Conservation (phyloP, 2,329 filamentous ascomycete genomes). For the Keithomyces neogunnii region DNA sequence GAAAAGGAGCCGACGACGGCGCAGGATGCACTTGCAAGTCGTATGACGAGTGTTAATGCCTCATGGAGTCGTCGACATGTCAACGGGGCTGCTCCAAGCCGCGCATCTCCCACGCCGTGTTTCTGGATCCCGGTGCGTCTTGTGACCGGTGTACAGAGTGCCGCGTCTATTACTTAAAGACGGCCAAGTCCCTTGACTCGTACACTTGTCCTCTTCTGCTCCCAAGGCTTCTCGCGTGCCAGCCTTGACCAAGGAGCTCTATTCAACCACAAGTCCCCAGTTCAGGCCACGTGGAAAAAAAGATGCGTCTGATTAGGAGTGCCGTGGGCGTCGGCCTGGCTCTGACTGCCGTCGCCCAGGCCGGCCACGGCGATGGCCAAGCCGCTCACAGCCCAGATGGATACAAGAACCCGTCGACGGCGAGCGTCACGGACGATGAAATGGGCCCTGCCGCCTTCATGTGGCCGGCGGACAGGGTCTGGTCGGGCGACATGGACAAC, state of each 20-base stretch:
- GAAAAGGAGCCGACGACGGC: too few relatives aligned
- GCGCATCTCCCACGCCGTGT: too few relatives aligned
- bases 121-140: too few relatives aligned
- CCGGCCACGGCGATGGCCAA: too few relatives aligned
- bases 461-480: constrained; percentile 45
- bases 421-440: constrained; percentile 1
- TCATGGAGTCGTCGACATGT: too few relatives aligned
- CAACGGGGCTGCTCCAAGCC: too few relatives aligned
- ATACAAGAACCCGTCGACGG: constrained; percentile 2
- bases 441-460: constrained; percentile 43
- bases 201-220: background rate
- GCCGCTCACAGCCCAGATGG: background rate
- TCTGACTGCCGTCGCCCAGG: background rate
- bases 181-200: too few relatives aligned
- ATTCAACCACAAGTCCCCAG: background rate
- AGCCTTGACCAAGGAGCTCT: background rate
- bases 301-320: background rate
- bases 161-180: too few relatives aligned
- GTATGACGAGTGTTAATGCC: too few relatives aligned
- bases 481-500: constrained; percentile 41
- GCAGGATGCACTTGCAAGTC: too few relatives aligned
- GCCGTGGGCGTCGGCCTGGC: constrained; percentile 2
- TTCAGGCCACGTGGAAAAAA: background rate
- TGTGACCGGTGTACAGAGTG: too few relatives aligned
- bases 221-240: background rate